Conservation (phyloP, 306 rosid species). For the Betula pendula region DNA sequence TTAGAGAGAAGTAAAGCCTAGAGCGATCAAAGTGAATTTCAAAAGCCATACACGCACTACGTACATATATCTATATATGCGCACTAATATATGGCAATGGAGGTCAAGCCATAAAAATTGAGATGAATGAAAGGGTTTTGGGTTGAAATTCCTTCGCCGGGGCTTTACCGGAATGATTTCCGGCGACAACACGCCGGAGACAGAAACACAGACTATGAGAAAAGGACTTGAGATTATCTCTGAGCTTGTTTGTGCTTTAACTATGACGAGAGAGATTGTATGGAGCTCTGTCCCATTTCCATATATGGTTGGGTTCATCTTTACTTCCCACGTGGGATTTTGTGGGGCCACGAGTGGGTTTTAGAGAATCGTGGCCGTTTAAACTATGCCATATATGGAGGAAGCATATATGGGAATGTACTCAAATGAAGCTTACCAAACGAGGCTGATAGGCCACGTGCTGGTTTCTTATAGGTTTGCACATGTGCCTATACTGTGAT, state of each 20-base stretch:
- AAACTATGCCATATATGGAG: neutral
- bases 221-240: neutral
- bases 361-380: neutral
- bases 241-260: constrained; percentile 24
- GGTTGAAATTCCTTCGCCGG: constrained; percentile 11
- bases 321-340: constrained; percentile 23
- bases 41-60: constrained; percentile 12
- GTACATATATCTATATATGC: neutral
- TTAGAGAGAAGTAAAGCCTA: neutral
- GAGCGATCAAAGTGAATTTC: constrained; percentile 23
- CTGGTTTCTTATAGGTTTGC: neutral
- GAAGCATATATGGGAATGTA: neutral
- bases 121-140: constrained; percentile 3
- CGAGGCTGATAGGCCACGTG: neutral
- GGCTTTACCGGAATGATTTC: constrained; percentile 27
- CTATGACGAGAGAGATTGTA: constrained; percentile 18
- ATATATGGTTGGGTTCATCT: neutral
- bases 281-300: constrained; percentile 14
- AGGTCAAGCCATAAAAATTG: constrained; percentile 17
- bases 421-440: neutral
- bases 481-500: neutral
- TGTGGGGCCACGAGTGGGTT: neutral
- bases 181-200: constrained; percentile 42
- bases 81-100: constrained; percentile 22
- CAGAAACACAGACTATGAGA: constrained; percentile 4